Conservation (phyloP, 306 rosid species). For the cucumber (Cucumis sativus) region DNA sequence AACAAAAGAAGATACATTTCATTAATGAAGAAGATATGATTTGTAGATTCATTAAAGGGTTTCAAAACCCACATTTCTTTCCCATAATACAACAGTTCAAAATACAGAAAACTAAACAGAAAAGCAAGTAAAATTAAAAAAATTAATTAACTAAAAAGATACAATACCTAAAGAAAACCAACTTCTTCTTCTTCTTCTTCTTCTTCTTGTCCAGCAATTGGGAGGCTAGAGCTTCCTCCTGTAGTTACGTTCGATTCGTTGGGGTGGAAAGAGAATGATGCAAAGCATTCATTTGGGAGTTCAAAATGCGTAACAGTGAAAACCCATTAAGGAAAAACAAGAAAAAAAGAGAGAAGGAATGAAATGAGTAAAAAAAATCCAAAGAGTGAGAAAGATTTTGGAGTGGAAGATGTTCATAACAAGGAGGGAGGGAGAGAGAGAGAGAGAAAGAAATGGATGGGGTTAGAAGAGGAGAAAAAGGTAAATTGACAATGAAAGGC, state of each 20-base stretch:
- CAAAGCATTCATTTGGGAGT: not conserved
- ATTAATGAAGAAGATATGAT: constrained; percentile 1
- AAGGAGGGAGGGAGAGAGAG: not conserved
- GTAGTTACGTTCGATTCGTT: not conserved
- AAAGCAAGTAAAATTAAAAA: not conserved
- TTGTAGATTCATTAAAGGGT: not conserved
- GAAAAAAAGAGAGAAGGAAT: not conserved
- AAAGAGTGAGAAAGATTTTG: not conserved
- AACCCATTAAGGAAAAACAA: not conserved
- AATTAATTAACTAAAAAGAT: not conserved
- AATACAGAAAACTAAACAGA: not conserved
- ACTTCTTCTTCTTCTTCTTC: not conserved
- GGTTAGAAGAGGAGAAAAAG: not conserved
- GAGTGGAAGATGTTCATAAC: not conserved
- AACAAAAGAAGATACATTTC: constrained; percentile 4
- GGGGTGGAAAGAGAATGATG: not conserved
- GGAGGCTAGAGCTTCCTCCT: not conserved
- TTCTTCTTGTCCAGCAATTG: not conserved
- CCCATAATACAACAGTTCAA: not conserved
- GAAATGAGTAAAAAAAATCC: not conserved
- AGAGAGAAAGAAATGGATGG: not conserved
- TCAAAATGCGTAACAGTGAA: not conserved
- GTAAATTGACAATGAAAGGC: not conserved
- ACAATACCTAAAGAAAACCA: not conserved
- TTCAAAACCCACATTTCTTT: not conserved